Conservation (phyloP, 2,329 filamentous ascomycete species). For the Calonectria pseudoturangicola region DNA sequence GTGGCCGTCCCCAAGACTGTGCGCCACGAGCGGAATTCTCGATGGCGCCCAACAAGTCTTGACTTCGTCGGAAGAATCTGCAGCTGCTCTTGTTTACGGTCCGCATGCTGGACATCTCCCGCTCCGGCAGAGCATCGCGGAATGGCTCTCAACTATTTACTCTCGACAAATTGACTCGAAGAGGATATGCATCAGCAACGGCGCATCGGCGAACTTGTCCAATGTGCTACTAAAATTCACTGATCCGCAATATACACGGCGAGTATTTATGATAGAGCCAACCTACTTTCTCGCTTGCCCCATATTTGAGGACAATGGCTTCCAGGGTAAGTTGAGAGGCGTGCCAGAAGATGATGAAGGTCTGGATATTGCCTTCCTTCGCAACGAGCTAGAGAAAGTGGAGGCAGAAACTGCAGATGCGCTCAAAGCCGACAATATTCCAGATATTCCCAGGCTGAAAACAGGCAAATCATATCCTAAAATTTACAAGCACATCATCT, state of each 20-base stretch:
- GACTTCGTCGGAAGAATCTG: slow-evolving; percentile 21
- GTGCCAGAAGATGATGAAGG: slow-evolving; percentile 73
- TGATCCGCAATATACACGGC: slow-evolving; percentile 76
- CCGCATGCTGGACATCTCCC: slow-evolving; percentile 42
- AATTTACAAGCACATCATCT: slow-evolving; percentile 82
- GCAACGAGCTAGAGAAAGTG: neutral
- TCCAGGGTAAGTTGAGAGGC: slow-evolving; percentile 71
- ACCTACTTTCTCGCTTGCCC: slow-evolving; percentile 78
- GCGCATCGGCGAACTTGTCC: slow-evolving; percentile 38
- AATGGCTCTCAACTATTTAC: slow-evolving; percentile 40
- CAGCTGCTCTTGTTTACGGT: slow-evolving; percentile 43
- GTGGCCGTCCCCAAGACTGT: slow-evolving; percentile 22
- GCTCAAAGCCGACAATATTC: neutral
- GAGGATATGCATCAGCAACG: slow-evolving; percentile 43
- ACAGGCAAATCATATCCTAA: slow-evolving; percentile 18
- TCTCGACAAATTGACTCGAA: slow-evolving; percentile 8
- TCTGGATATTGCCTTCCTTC: slow-evolving; percentile 45
- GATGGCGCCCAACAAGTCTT: slow-evolving; percentile 12
- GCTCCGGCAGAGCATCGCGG: slow-evolving; percentile 39
- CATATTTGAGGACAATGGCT: slow-evolving; percentile 78
- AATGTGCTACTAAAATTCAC: slow-evolving; percentile 65
- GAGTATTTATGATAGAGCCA: slow-evolving; percentile 78
- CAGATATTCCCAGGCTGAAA: slow-evolving; percentile 14
- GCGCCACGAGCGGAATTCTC: neutral
- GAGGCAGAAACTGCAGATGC: neutral